These are phyloP conservation scores for Linnemannia zychae DNA, from an alignment of 192 early-diverging fungal genomes.

Conservation along the genomic window DNA sequence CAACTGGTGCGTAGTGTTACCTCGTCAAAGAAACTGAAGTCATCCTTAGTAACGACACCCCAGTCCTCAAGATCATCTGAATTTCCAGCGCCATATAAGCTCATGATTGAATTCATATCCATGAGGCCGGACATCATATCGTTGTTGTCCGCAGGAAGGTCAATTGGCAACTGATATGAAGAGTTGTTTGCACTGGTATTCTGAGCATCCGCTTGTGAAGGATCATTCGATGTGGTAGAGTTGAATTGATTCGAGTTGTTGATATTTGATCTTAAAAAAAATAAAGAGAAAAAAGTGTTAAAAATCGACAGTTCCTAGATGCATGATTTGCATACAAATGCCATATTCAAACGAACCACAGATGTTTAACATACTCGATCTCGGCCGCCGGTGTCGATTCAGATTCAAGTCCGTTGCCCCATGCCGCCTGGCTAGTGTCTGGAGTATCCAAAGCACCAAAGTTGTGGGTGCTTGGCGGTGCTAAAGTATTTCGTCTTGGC, in stretches of 20 bases:
- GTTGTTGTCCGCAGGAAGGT: constrained; percentile 23
- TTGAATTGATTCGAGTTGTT: constrained; percentile 17
- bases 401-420: constrained; percentile 19
- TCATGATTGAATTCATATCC: constrained; percentile 40
- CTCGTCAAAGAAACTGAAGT: constrained; percentile 54
- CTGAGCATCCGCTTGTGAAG: constrained; percentile 19
- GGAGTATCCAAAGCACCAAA: neutral
- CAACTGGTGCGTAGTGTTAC: neutral
- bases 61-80: constrained; percentile 47
- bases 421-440: constrained; percentile 8
- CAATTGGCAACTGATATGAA: constrained; percentile 44
- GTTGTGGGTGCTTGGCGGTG: constrained; percentile 16
- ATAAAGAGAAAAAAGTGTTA: neutral
- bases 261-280: neutral
- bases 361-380: constrained; percentile 22
- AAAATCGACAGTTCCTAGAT: neutral
- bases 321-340: neutral
- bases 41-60: constrained; percentile 48
- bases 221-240: neutral
- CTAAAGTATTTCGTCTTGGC: constrained; percentile 16
- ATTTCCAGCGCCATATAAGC: constrained; percentile 34
- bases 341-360: too few relatives aligned
- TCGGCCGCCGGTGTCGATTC: constrained; percentile 32
- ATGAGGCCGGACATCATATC: constrained; percentile 41
- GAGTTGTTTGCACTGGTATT: constrained; percentile 16